Conservation (phyloP, 176 grass and related monocot genomes). For the Carex kokanica region DNA sequence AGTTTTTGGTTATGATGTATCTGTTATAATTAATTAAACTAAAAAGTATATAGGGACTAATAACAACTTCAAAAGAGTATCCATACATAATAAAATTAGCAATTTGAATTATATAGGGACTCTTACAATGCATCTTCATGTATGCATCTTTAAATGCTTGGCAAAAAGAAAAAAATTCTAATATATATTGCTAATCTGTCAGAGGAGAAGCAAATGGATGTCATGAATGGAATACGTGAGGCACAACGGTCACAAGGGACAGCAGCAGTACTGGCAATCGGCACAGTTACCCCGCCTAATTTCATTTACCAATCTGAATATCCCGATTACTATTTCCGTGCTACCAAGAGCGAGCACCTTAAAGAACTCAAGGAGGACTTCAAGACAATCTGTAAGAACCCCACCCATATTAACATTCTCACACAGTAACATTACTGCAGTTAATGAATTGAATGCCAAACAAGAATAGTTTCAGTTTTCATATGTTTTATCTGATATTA, state of each 20-base stretch:
- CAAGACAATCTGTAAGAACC: not conserved
- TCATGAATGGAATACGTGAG: not conserved
- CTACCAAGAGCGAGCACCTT: constrained; percentile 14
- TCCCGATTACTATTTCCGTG: not conserved
- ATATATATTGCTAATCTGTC: not conserved
- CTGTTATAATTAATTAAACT: not conserved
- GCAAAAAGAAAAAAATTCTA: not conserved
- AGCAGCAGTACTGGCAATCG: constrained; percentile 2
- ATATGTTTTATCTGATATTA: no score
- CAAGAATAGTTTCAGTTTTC: no score
- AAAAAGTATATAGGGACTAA: not conserved
- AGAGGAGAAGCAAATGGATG: not conserved
- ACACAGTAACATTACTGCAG: not conserved
- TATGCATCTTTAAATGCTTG: not conserved
- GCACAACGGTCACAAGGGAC: not conserved
- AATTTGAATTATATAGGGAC: not conserved
- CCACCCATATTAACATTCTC: not conserved
- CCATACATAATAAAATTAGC: not conserved
- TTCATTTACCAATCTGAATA: constrained; percentile 17
- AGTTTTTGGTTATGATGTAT: not conserved
- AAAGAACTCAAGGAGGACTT: constrained; percentile 20
- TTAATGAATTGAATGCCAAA: no score
- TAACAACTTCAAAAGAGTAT: no score
- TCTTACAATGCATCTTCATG: not conserved
- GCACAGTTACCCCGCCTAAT: not conserved